Conservation (phyloP, 805 yeast genomes). For the Candida sithepensis region DNA sequence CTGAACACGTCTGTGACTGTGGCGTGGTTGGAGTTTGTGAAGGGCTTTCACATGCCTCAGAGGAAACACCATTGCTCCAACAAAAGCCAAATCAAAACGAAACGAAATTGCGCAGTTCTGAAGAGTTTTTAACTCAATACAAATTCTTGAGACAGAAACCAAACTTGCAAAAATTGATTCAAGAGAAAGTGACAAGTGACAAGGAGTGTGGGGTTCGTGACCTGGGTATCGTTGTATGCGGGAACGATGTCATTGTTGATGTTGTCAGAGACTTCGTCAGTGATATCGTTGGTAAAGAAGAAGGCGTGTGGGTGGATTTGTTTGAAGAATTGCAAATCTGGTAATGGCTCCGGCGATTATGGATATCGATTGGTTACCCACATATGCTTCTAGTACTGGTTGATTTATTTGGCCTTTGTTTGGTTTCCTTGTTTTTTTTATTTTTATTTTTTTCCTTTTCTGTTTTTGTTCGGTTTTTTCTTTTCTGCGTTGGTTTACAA, state of each 20-base stretch:
- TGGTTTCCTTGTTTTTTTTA: no score
- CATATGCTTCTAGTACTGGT: no score
- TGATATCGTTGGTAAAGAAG: slow-evolving; percentile 20
- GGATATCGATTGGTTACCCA: no score
- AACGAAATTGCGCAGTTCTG: slow-evolving; percentile 16
- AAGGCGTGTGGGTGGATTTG: slow-evolving; percentile 45
- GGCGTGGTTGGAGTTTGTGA: not conserved
- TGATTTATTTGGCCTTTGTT: no score
- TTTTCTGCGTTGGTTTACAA: no score
- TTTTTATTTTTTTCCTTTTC: no score
- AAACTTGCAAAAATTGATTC: not conserved
- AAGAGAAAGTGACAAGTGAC: not conserved
- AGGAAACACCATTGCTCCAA: not conserved
- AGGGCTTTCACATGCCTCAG: not conserved
- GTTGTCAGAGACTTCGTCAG: slow-evolving; percentile 43
- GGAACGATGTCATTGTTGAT: slow-evolving; percentile 53
- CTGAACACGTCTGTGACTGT: slow-evolving; percentile 5
- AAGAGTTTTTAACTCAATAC: not conserved
- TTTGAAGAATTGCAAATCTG: slow-evolving; percentile 59
- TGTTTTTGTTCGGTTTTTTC: no score
- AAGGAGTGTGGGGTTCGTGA: slow-evolving; percentile 22
- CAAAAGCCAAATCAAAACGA: not conserved
- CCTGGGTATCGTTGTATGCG: slow-evolving; percentile 53
- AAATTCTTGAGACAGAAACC: slow-evolving; percentile 1
- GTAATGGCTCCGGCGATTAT: no score